Evolutionary conservation across 805 yeast genomes (phyloP).

Genomic region (Candida saitoana): DNA sequence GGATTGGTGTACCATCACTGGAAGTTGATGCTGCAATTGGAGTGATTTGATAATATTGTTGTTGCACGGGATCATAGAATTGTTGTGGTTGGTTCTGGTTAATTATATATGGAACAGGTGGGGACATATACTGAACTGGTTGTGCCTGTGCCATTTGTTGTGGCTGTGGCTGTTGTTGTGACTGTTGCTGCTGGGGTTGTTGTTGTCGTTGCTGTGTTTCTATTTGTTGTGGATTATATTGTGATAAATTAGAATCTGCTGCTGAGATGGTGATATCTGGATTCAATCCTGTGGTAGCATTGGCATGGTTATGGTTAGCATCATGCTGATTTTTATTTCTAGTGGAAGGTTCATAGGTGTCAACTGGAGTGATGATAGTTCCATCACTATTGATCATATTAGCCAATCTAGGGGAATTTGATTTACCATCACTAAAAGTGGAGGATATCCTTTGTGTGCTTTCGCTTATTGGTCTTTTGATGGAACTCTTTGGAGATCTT

Average conservation of each 20-base stretch:
- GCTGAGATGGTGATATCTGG: not conserved
- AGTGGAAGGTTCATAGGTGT: slow-evolving; percentile 15
- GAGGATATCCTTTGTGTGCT: slow-evolving; percentile 31
- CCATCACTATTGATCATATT: slow-evolving; percentile 45
- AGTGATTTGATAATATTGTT: slow-evolving; percentile 38
- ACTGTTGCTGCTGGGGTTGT: slow-evolving; percentile 7
- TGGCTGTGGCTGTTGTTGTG: slow-evolving; percentile 12
- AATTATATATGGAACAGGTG: slow-evolving; percentile 9
- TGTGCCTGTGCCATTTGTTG: not conserved
- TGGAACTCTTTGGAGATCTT: slow-evolving; percentile 2
- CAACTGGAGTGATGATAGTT: slow-evolving; percentile 40
- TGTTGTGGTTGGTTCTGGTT: slow-evolving; percentile 32
- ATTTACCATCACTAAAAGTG: slow-evolving; percentile 33
- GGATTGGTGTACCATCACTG: slow-evolving; percentile 20
- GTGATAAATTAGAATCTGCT: not conserved
- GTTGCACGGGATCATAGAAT: slow-evolving; percentile 42
- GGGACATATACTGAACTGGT: slow-evolving; percentile 3
- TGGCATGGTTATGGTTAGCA: not conserved
- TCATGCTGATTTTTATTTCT: not conserved
- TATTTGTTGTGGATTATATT: slow-evolving; percentile 2
- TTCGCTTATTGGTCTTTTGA: slow-evolving; percentile 19
- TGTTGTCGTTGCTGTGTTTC: slow-evolving; percentile 4
- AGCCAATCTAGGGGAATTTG: slow-evolving; percentile 33
- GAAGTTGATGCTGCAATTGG: slow-evolving; percentile 27
- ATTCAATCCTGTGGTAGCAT: not conserved